A percentile compares a stretch with the other conserved stretches of the same genome.
These are phyloP conservation scores for Hyphopichia homilentoma DNA, from an alignment of 805 yeast species.

Conservation along the genomic window DNA sequence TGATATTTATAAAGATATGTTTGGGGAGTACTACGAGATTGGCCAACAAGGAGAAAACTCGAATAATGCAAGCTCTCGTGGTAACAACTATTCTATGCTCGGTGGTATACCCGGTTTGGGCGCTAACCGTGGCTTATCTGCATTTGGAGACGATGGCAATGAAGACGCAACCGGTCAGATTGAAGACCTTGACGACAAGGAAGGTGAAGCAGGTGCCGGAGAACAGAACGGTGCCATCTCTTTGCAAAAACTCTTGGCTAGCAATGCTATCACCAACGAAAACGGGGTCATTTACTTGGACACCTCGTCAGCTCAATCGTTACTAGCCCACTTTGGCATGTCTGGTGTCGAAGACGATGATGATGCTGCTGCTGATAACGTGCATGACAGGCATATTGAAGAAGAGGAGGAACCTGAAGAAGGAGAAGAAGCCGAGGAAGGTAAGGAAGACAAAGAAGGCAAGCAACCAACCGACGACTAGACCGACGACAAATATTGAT, in stretches of 20 bases:
- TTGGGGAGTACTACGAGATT: constrained; percentile 49
- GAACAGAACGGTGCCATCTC: constrained; percentile 38
- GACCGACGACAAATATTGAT: too few species aligned
- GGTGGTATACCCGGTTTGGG: constrained; percentile 16
- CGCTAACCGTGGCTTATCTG: constrained; percentile 8
- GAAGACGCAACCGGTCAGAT: constrained; percentile 11
- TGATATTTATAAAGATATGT: constrained; percentile 43
- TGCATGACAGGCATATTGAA: constrained; percentile 23
- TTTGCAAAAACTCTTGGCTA: constrained; percentile 41
- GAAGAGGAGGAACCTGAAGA: constrained; percentile 33
- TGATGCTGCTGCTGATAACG: constrained; percentile 23
- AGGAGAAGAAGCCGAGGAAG: constrained; percentile 21
- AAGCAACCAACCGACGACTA: constrained; percentile 2
- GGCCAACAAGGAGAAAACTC: constrained; percentile 33
- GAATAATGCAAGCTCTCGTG: constrained; percentile 12
- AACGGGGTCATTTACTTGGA: constrained; percentile 66
- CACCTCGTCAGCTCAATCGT: constrained; percentile 59
- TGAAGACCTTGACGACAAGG: constrained; percentile 14
- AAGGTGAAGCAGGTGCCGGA: constrained; percentile 29
- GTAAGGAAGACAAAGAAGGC: constrained; percentile 9
- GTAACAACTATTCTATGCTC: constrained; percentile 18
- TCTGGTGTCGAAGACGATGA: constrained; percentile 25
- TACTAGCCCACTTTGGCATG: constrained; percentile 50
- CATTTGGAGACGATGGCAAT: constrained; percentile 14
- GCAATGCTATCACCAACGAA: constrained; percentile 51